These are phyloP conservation scores for Termitomyces sp. DNA, from an alignment of 768 basidiomycete genomes.

Conservation along the genomic window DNA sequence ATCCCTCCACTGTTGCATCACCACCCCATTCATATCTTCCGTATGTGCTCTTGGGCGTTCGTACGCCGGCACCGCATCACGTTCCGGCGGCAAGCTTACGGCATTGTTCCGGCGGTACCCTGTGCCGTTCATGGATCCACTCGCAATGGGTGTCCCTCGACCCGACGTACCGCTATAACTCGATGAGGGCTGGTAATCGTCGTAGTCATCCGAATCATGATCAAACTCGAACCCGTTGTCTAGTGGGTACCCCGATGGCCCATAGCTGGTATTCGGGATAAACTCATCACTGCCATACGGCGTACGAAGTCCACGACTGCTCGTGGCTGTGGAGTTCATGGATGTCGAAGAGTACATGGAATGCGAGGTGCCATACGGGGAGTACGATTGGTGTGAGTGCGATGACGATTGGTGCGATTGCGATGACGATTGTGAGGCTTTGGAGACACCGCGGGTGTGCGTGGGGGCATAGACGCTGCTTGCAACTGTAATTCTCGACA, in stretches of 20 bases:
- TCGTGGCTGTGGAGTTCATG: slow-evolving; percentile 20
- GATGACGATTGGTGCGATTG: neutral
- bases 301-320: slow-evolving; percentile 24
- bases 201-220: slow-evolving; percentile 65
- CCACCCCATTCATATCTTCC: slow-evolving; percentile 58
- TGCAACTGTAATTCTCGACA: slow-evolving; percentile 45
- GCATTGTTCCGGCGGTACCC: slow-evolving; percentile 52
- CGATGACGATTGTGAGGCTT: slow-evolving; percentile 17
- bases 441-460: slow-evolving; percentile 28
- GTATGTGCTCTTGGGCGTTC: slow-evolving; percentile 63
- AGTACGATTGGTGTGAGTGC: slow-evolving; percentile 6
- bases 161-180: slow-evolving; percentile 44
- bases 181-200: slow-evolving; percentile 60
- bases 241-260: slow-evolving; percentile 52
- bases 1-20: slow-evolving; percentile 61
- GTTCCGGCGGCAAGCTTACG: slow-evolving; percentile 55
- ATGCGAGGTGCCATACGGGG: slow-evolving; percentile 19
- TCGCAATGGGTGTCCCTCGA: slow-evolving; percentile 63
- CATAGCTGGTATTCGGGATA: slow-evolving; percentile 23
- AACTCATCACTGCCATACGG: slow-evolving; percentile 36
- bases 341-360: slow-evolving; percentile 25
- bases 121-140: neutral
- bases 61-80: slow-evolving; percentile 39
- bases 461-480: slow-evolving; percentile 41
- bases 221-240: slow-evolving; percentile 72